phyloP scores from a whole-genome alignment of 1,284 basidiomycete genomes.

The Microbotryomycetes sp. region DNA sequence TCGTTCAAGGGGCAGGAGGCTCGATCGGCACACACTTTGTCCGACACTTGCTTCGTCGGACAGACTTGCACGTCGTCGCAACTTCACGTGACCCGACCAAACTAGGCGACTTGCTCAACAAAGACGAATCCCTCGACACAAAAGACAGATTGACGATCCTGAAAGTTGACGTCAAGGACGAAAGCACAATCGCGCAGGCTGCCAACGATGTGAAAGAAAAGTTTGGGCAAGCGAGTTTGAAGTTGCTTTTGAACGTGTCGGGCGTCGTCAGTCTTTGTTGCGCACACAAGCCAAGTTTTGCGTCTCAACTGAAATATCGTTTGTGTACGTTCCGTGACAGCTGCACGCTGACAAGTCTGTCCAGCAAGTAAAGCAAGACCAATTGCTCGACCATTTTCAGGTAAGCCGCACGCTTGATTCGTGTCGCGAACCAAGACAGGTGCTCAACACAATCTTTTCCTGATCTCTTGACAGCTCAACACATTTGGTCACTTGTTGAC shows the following conservation, averaged over 20 bases:
- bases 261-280: constrained; percentile 42
- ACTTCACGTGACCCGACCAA: constrained; percentile 41
- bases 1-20: constrained; percentile 31
- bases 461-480: constrained; percentile 42
- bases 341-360: constrained; percentile 48
- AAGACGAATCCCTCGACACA: constrained; percentile 12
- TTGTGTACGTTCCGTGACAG: constrained; percentile 24
- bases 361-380: constrained; percentile 40
- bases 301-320: too few relatives aligned
- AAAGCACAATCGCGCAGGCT: constrained; percentile 41
- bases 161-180: constrained; percentile 42
- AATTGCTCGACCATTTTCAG: constrained; percentile 38
- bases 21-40: constrained; percentile 28
- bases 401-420: constrained; percentile 6
- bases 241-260: constrained; percentile 45
- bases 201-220: constrained; percentile 41
- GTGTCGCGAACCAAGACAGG: not conserved
- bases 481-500: constrained; percentile 47
- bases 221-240: constrained; percentile 41
- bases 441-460: not conserved
- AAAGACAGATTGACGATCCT: constrained; percentile 41
- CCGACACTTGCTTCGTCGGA: constrained; percentile 40
- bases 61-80: constrained; percentile 44
- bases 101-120: constrained; percentile 37
- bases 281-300: not conserved